These are phyloP conservation scores for Euryodendron excelsum DNA, from an alignment of 148 eudicot species.

Conservation along the genomic window DNA sequence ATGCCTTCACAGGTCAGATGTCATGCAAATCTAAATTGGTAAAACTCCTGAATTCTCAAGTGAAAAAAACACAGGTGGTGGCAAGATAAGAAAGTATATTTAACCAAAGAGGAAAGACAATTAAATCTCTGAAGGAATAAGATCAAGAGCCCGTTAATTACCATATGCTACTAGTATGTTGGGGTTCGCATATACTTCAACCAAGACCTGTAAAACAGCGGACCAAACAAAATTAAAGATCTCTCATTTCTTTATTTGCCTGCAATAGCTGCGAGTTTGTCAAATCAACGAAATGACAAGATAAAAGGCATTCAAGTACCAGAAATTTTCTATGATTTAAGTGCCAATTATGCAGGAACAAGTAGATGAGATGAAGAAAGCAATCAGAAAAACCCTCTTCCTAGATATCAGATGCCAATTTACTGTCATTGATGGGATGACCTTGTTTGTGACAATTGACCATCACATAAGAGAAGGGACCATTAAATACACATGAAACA, in stretches of 20 bases:
- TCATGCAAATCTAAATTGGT: background rate
- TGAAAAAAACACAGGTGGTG: background rate
- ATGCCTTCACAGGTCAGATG: background rate
- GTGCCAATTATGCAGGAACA: background rate
- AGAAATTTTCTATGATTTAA: background rate
- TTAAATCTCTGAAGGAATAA: background rate
- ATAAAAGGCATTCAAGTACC: conserved; percentile 1
- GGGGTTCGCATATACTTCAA: conserved; percentile 72
- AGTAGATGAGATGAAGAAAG: background rate
- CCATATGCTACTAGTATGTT: conserved; percentile 86
- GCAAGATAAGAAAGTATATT: background rate
- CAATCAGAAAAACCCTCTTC: background rate
- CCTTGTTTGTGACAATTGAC: background rate
- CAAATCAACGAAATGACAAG: background rate
- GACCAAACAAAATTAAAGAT: background rate
- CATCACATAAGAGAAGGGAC: background rate
- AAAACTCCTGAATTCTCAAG: background rate
- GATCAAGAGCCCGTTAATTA: conserved; percentile 30
- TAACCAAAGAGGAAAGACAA: background rate
- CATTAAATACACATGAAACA: background rate
- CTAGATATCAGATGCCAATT: too few species aligned
- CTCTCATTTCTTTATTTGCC: background rate
- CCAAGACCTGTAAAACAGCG: conserved; percentile 69
- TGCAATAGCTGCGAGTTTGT: background rate
- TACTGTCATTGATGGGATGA: background rate